Conservation (phyloP, 352 stramenopile species). For the Pythium sukuiense region DNA sequence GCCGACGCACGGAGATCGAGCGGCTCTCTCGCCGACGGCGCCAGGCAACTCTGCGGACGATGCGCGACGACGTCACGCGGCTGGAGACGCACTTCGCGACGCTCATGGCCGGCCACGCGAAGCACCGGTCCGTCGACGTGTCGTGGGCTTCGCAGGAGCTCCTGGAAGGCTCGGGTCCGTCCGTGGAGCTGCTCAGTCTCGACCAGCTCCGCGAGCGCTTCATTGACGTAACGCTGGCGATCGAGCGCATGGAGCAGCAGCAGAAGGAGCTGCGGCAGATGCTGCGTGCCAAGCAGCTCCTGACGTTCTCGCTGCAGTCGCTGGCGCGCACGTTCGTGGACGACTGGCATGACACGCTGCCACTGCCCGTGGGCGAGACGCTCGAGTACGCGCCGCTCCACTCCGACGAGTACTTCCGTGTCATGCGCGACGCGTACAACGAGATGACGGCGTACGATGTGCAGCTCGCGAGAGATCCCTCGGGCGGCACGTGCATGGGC, state of each 20-base stretch:
- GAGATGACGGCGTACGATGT: constrained; percentile 5
- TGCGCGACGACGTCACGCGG: constrained; percentile 43
- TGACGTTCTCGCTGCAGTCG: constrained; percentile 14
- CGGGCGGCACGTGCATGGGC: constrained; percentile 9
- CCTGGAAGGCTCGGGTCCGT: neutral
- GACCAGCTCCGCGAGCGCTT: constrained; percentile 44
- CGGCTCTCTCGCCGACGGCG: constrained; percentile 41
- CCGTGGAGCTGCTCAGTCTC: constrained; percentile 27
- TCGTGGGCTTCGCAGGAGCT: neutral
- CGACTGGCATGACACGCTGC: constrained; percentile 16
- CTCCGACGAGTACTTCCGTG: constrained; percentile 6
- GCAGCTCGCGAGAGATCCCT: constrained; percentile 5
- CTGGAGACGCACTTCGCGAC: constrained; percentile 43
- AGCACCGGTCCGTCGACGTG: neutral
- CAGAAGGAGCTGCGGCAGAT: constrained; percentile 7
- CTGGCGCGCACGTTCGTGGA: constrained; percentile 6
- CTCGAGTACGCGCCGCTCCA: constrained; percentile 13
- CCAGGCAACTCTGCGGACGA: constrained; percentile 24
- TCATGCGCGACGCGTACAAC: constrained; percentile 17
- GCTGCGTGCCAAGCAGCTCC: constrained; percentile 13
- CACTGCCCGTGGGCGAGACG: neutral
- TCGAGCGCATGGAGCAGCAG: constrained; percentile 9
- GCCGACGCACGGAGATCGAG: constrained; percentile 49
- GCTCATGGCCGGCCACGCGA: constrained; percentile 23
- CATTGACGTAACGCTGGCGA: constrained; percentile 32